Conservation (phyloP, 1,284 basidiomycete species). For the Irpex sp. region DNA sequence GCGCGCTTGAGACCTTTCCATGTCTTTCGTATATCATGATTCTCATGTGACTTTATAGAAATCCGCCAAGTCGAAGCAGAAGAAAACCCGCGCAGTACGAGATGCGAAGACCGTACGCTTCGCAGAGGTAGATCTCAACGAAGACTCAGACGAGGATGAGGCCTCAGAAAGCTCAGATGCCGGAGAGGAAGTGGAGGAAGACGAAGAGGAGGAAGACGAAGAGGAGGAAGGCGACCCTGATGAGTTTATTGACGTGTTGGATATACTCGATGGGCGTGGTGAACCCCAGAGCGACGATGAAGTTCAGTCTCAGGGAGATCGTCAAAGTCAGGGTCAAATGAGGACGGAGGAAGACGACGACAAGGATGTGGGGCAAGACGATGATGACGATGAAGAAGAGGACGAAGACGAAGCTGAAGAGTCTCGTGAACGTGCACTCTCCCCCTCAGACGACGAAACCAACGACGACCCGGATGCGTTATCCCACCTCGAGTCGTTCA, state of each 20-base stretch:
- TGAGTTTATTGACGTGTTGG: conserved; percentile 63
- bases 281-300: conserved; percentile 35
- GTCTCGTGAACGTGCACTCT: conserved; percentile 26
- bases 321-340: conserved; percentile 6
- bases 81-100: conserved; percentile 7
- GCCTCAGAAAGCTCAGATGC: conserved; percentile 8
- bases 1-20: not conserved
- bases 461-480: conserved; percentile 47
- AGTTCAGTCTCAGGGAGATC: conserved; percentile 8
- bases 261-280: conserved; percentile 61
- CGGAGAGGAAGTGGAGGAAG: conserved; percentile 41
- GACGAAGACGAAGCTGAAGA: conserved; percentile 36
- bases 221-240: conserved; percentile 45
- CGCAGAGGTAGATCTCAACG: conserved; percentile 61
- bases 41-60: conserved; percentile 11
- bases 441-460: conserved; percentile 48
- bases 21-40: conserved; percentile 1
- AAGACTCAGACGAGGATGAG: conserved; percentile 34
- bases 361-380: conserved; percentile 22
- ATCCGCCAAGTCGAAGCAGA: conserved; percentile 16
- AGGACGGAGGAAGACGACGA: conserved; percentile 20
- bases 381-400: conserved; percentile 32
- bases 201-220: conserved; percentile 43
- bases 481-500: conserved; percentile 64
- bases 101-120: conserved; percentile 32